Base-by-base conservation (phyloP, 345 rosid species). In the Camelina neglecta region DNA sequence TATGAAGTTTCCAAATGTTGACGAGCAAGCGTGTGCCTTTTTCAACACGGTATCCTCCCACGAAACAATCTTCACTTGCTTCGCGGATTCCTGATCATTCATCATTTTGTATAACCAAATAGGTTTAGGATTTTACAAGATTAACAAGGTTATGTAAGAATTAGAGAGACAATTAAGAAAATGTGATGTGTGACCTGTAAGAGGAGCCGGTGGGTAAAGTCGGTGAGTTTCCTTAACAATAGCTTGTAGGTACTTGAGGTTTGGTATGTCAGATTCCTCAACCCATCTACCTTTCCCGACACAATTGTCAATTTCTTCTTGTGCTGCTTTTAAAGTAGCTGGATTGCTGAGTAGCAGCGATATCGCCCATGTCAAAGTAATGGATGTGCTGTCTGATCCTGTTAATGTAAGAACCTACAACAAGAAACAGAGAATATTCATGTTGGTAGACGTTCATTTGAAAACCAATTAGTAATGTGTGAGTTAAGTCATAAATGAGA, bases 1-100 rank as follows among this genome's bases (percentile, higher is more conserved):
- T 75, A 2, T 88, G 93, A 55, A 88, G 69, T 80, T 86, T 86
- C 89, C 88, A 83, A 3, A 88, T 75, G 83, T 88, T 86, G 21
- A 81, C 65, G 3, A 88, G 65, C 44, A 88, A 16, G 21, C 84
- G 83, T 4, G 90, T 72, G 61, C 89, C 90, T 75, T 83, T 88
- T 2, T 79, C 73, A 53, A 86, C 72, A 33, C 53, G 65, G 54
- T 80, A 86, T 4, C 82, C 86, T n/a, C 72, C 80, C 7, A 88
- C 58, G 38, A 41, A 11, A 50, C 90, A 85, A 62, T 81, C 86
- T 63, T 78, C 86, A 72, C 73, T 71, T 20, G 89, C 87, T 47
- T 86, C 88, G 0, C 89, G 83, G 24, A 72, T 65, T 4, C 86
- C 87, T 77, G 26, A 12, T 15, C 61, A 71, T 26, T 23, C 47